Conservation (phyloP, 352 stramenopile genomes). For the Pythium scleroteichum region DNA sequence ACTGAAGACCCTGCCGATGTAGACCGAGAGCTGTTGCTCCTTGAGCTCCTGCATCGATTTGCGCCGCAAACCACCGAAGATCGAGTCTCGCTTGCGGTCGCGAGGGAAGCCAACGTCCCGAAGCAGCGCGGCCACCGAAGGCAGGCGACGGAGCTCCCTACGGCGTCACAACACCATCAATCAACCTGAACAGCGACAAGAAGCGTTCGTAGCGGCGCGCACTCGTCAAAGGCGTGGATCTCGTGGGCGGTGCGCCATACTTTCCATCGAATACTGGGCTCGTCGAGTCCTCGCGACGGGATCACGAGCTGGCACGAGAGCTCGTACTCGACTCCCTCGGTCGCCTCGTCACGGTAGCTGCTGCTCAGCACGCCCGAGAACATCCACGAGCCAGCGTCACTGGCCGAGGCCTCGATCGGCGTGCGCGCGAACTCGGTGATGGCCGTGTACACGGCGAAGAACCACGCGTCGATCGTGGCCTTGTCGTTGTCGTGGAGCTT, state of each 20-base stretch:
- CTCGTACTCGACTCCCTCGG: slow-evolving; percentile 66
- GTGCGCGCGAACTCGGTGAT: slow-evolving; percentile 66
- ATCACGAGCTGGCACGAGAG: slow-evolving; percentile 70
- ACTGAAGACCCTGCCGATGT: slow-evolving; percentile 48
- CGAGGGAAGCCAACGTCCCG: slow-evolving; percentile 58
- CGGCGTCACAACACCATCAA: no score
- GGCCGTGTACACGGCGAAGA: slow-evolving; percentile 71
- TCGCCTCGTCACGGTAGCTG: slow-evolving; percentile 61
- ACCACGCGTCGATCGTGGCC: slow-evolving; percentile 76
- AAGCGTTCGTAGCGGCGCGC: no score
- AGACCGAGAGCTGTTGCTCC: slow-evolving; percentile 70
- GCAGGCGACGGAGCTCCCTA: slow-evolving; percentile 56
- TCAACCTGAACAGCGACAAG: no score
- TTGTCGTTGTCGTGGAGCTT: slow-evolving; percentile 81
- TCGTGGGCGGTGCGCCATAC: slow-evolving; percentile 71
- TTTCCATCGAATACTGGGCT: slow-evolving; percentile 79
- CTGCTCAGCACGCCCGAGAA: slow-evolving; percentile 58
- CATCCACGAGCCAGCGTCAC: slow-evolving; percentile 34
- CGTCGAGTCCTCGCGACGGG: slow-evolving; percentile 47
- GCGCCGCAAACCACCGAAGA: slow-evolving; percentile 68
- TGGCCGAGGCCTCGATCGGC: slow-evolving; percentile 39
- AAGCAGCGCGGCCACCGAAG: slow-evolving; percentile 41
- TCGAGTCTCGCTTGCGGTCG: slow-evolving; percentile 71
- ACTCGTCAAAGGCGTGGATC: slow-evolving; percentile 75
- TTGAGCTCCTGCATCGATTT: slow-evolving; percentile 69